Evolutionary conservation across 805 yeast genomes (phyloP), one percentile per base, ranked within the genome.

Genomic region (Zygotorulaspora chibaensis): DNA sequence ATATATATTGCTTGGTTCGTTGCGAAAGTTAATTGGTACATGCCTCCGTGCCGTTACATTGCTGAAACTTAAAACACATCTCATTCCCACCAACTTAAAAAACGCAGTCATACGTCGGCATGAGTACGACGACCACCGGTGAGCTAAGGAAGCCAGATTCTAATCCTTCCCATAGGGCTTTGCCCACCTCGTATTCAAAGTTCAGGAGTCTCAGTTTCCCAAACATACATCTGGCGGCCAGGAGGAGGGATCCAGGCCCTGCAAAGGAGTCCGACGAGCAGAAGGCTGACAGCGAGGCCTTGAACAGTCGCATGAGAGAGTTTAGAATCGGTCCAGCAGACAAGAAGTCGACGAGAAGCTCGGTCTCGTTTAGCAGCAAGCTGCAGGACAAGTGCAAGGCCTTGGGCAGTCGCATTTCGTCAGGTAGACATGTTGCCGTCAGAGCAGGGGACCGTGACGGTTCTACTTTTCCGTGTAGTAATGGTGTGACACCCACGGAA

Each of bases 151-250:
- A 20, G 25, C 25, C 25, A 7, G 25, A 20, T 20, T 4, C 25
- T 20, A 20, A 20, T 20, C 7, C 7, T 20, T 20, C 7, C 25
- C 4, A 20, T 20, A 20, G 25, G 7, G 25, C 25, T 20, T 20
- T 20, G 25, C 25, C 25, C 25, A 5, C 25, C 7, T 20, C 25
- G 7, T 20, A 13, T 20, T 10, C 30, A 18, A 23, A 25, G 18
- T 38, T 43, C 12, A 25, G 35, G 15, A 38, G 40, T 30, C 38
- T 43, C 34, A 38, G 46, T 23, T 38, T 43, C 27, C 46, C 46
- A 2, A 33, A 35, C 18, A 25, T 18, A 16, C 38, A 18, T 15
- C n/a, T 8, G 7, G 18, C 8, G n/a, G 13, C n/a, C 8, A 18
- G 20, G 35, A 13, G 18, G 3, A 15, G 13, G 8, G n/a, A 29